Base-by-base conservation (phyloP, 306 rosid species). In the Ochetophila trinervis region DNA sequence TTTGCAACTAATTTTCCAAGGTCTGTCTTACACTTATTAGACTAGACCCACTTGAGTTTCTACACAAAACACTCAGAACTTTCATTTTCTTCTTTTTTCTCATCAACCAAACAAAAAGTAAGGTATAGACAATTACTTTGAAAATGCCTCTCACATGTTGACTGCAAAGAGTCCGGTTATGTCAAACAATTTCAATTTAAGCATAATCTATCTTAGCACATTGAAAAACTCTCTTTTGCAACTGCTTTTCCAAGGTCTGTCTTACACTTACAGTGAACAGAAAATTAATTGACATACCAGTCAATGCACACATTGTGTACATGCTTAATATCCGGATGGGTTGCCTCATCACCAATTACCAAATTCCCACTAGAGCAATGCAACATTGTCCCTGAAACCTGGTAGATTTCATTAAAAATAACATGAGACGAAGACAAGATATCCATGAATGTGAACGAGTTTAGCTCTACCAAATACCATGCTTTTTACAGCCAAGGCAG, bases 341-440 rank as follows among this genome's bases (percentile, higher is more conserved):
- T 37, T 60, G 90, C 90, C 32, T 85, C 89, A 61, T 78, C 76
- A 70, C 87, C 97, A 0, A 47, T 65, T 50, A 87, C 90, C 44
- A 40, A 56, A 35, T 71, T 74, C 50, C 85, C 99, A 74, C 78
- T 75, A 49, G 77, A 78, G 83, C 82, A 93, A 80, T 86, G 94
- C 63, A 93, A 75, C 81, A 93, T 65, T 55, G 88, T 78, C 63
- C 97, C 99, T 45, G 88, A 85, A 69, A 52, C 84, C 99, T 93
- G 77, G 73, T 75, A 66, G 32, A 57, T 48, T 37, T 53, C 37
- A 68, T 18, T 57, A 62, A 23, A 6, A 63, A 69, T n/a, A 22
- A 55, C 57, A 63, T 9, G 60, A 16, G 67, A 53, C 24, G 20
- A 57, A 44, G 21, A 71, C 42, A 57, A 77, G 40, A 30, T 23